Base-by-base conservation (phyloP, 441 rosid species). In the Croton setiger region DNA sequence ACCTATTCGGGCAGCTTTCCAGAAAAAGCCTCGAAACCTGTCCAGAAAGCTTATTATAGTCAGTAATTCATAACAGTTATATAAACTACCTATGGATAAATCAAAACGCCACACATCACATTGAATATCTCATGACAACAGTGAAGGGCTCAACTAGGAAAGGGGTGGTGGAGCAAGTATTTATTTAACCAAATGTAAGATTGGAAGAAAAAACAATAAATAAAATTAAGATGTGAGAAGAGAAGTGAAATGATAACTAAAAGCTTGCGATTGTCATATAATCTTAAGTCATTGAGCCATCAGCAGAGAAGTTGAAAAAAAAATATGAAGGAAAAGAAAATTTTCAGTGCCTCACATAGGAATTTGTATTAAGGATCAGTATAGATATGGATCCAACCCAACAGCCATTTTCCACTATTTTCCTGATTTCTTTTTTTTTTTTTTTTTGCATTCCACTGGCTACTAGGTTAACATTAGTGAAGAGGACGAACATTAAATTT, bases 1-100 rank as follows among this genome's bases (percentile, higher is more conserved):
- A 92, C 98, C 99, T 85, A 92, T 90, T 83, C 98, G 88, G 71
- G 96, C 96, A 56, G 98, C 98, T 79, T 94, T 94, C 97, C 98
- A 92, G 71, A 94, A 88, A 78, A 94, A 90, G 54, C 96, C 97
- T 35, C 94, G 92, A 66, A 92, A 92, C 83, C 98, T 88, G 91
- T 52, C 67, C 70, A 21, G 60, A 43, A 43, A 67, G 66, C 59
- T 63, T 48, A 56, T 59, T 21, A 39, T 14, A 64, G 35, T 51
- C 39, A 37, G 69, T 72, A 71, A 37, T 71, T 39, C 43, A 71
- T 7, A 27, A 60, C 47, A 59, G 43, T 59, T n/a, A n/a, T n/a
- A n/a, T n/a, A n/a, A n/a, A 12, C 37, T 13, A 33, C 47, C 11
- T 12, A 37, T 17, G 65, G n/a, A 17, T 56, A 17, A 23, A 17